phyloP scores from a whole-genome alignment of 75 land plant species.

The Gnetum montanum region DNA sequence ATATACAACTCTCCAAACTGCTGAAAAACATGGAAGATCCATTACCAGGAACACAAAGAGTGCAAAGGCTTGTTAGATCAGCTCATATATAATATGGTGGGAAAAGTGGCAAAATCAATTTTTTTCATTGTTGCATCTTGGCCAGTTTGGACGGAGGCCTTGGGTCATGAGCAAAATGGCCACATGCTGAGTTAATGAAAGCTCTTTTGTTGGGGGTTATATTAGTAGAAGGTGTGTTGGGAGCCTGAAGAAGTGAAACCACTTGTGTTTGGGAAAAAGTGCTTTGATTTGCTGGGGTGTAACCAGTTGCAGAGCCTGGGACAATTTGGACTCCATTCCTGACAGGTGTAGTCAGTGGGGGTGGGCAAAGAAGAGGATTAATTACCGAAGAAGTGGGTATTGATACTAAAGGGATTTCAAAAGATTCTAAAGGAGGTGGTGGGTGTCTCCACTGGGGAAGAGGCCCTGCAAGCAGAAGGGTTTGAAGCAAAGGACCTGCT shows the following conservation, averaged over 20 bases:
- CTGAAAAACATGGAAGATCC: slow-evolving; percentile 6
- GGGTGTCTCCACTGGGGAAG: slow-evolving; percentile 87
- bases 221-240: slow-evolving; percentile 8
- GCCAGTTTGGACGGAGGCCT: slow-evolving; percentile 1
- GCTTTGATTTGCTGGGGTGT: not conserved
- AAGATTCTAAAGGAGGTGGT: slow-evolving; percentile 49
- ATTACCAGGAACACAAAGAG: not conserved
- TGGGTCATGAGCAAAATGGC: slow-evolving; percentile 9
- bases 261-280: slow-evolving; percentile 1
- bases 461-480: slow-evolving; percentile 71
- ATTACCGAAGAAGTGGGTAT: slow-evolving; percentile 14
- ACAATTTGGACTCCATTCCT: not conserved
- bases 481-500: slow-evolving; percentile 80
- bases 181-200: not conserved
- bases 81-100: too few species aligned
- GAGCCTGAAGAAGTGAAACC: not conserved
- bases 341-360: not conserved
- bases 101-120: not conserved
- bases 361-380: slow-evolving; percentile 2
- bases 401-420: slow-evolving; percentile 49
- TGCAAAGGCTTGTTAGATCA: not conserved
- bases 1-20: not conserved
- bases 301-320: slow-evolving; percentile 2
- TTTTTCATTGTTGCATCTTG: slow-evolving; percentile 2
- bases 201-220: slow-evolving; percentile 6